Evolutionary conservation across 2,329 filamentous ascomycete species (phyloP).

Genomic region (Exophiala lecanii-corni): DNA sequence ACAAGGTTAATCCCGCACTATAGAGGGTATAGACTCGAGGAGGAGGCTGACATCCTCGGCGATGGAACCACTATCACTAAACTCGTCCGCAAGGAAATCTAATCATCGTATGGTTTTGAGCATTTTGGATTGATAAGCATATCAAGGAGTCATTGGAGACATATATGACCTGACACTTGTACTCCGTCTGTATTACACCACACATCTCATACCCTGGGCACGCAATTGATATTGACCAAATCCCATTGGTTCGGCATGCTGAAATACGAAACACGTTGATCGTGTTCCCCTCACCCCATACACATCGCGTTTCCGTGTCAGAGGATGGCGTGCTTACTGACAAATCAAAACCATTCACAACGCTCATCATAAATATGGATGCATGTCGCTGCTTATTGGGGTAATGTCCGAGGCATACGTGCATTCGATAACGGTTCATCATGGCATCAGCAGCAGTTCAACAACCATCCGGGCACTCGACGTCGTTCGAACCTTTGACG

Average conservation of each 20-base stretch:
- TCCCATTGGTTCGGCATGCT: conserved; percentile 13
- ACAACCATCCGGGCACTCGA: conserved; percentile 23
- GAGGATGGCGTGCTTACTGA: conserved; percentile 26
- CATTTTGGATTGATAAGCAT: conserved; percentile 22
- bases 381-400: neutral
- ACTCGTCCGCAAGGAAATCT: conserved; percentile 37
- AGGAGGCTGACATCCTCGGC: conserved; percentile 54
- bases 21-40: conserved; percentile 59
- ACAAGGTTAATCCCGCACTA: conserved; percentile 57
- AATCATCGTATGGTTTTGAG: conserved; percentile 7
- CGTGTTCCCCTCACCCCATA: conserved; percentile 21
- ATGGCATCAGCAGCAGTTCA: conserved; percentile 28
- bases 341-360: conserved; percentile 20
- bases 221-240: conserved; percentile 10
- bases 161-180: too few relatives aligned
- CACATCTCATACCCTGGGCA: conserved; percentile 7
- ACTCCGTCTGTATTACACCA: too few relatives aligned
- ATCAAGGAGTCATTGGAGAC: neutral
- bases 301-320: conserved; percentile 15
- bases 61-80: conserved; percentile 66
- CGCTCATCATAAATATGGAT: conserved; percentile 17
- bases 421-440: conserved; percentile 7
- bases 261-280: conserved; percentile 7
- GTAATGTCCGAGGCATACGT: neutral
- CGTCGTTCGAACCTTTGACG: conserved; percentile 26